Base-by-base conservation (phyloP, 2,329 filamentous ascomycete genomes). In the Fusarium piperis region DNA sequence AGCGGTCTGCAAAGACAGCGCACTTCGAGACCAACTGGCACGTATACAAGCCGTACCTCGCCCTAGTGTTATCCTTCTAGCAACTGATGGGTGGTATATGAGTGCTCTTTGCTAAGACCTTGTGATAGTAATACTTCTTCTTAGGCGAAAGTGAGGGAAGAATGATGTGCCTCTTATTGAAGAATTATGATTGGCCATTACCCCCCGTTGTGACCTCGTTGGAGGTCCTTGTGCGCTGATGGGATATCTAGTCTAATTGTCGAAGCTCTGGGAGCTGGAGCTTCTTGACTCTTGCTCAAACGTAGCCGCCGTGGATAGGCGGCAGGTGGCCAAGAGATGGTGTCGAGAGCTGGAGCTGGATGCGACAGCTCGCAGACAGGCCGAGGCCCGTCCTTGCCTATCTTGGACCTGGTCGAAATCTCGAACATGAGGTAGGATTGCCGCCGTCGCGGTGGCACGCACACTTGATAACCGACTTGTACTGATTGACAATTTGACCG, bases 401-500 rank as follows among this genome's bases (percentile, higher is more conserved):
- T 55, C 59, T 16, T 51, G 53, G 52, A 30, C 33, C 53, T 46
- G 38, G 28, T 46, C 35, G 36, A 59, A 18, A 28, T 39, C 62
- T 64, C 20, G n/a, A 44, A 23, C 35, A 36, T 56, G 35, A 53
- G 38, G 33, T 56, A 23, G 59, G 32, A 38, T 66, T 68, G 59
- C 44, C 46, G 59, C 53, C 23, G 46, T 35, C 62, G 38, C 30
- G 35, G 38, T 35, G 36, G 41, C 39, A 46, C 57, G 41, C 39
- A 46, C 57, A 23, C 41, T 59, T 33, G 36, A 44, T 13, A 67
- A 59, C 36, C 36, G 35, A 8, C 36, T 52, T 26, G 48, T 18
- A 33, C 23, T 52, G 35, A 67, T 75, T 65, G 53, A 67, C 58
- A 58, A 67, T 70, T 60, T 59, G 69, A 33, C 41, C 62, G 44